Evolutionary conservation across 768 basidiomycete genomes (phyloP).

Genomic region (Macrolepiota dolichaula): DNA sequence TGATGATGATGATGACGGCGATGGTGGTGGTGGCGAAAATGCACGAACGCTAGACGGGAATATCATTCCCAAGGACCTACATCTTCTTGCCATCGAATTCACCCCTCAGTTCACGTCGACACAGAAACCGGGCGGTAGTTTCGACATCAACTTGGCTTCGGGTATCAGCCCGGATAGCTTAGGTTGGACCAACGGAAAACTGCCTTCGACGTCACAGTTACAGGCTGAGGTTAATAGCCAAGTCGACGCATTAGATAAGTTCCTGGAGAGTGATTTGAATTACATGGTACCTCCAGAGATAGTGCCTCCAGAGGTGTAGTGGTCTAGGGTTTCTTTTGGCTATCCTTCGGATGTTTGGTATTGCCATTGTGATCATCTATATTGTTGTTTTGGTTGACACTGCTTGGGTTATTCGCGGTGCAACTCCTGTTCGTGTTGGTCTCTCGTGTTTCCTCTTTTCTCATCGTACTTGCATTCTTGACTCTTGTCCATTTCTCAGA

Average conservation of each 20-base stretch:
- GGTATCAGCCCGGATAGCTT: neutral
- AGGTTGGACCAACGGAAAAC: neutral
- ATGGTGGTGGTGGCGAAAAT: constrained; percentile 15
- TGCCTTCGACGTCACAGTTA: constrained; percentile 7
- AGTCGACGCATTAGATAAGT: constrained; percentile 46
- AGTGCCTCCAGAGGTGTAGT: neutral
- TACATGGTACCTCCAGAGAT: no score
- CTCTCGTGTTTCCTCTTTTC: neutral
- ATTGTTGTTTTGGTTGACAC: neutral
- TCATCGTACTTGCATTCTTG: neutral
- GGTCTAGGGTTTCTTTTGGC: neutral
- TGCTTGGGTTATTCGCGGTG: neutral
- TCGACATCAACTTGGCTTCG: neutral
- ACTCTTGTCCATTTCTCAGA: neutral
- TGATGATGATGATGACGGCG: constrained; percentile 17
- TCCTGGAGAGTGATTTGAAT: constrained; percentile 56
- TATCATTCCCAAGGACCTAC: neutral
- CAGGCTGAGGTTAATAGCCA: constrained; percentile 54
- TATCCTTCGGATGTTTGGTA: neutral
- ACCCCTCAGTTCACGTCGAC: constrained; percentile 28
- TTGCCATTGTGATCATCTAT: neutral
- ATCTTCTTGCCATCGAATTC: constrained; percentile 14
- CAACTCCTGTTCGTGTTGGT: neutral
- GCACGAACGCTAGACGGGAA: neutral
- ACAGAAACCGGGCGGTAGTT: constrained; percentile 15